Evolutionary conservation across 441 rosid genomes (phyloP).

Genomic region (Bruguiera hainesii): DNA sequence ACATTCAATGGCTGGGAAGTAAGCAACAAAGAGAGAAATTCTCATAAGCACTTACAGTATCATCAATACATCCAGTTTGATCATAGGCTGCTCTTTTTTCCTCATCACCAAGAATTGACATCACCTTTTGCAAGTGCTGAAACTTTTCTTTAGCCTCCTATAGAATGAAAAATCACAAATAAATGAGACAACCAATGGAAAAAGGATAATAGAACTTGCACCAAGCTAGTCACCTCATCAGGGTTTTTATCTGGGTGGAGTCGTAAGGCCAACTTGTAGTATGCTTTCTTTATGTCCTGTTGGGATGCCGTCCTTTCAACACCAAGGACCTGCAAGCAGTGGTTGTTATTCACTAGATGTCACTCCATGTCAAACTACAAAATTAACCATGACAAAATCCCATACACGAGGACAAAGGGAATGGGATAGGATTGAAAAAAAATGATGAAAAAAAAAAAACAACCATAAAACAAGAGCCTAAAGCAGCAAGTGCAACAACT

Average conservation of each 20-base stretch:
- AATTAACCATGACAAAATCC: not conserved
- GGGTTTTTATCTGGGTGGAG: slow-evolving; percentile 96
- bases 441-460: no score
- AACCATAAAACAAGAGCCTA: no score
- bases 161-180: slow-evolving; percentile 3
- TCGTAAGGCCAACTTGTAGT: slow-evolving; percentile 75
- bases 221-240: slow-evolving; percentile 53
- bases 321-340: slow-evolving; percentile 63
- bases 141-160: slow-evolving; percentile 95
- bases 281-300: slow-evolving; percentile 86
- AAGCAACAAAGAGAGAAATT: not conserved
- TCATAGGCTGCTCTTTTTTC: slow-evolving; percentile 82
- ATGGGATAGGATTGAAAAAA: no score
- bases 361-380: not conserved
- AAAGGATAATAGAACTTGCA: not conserved
- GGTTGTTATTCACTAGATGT: not conserved
- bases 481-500: no score
- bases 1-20: not conserved
- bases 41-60: slow-evolving; percentile 59
- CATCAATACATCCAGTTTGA: slow-evolving; percentile 88
- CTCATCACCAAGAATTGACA: slow-evolving; percentile 83
- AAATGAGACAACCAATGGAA: not conserved
- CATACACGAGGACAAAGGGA: no score
- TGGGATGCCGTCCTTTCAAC: slow-evolving; percentile 66
- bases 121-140: slow-evolving; percentile 92